Evolutionary conservation across 805 yeast species (phyloP).

Genomic region (Kodamaea kaohsiungensis): DNA sequence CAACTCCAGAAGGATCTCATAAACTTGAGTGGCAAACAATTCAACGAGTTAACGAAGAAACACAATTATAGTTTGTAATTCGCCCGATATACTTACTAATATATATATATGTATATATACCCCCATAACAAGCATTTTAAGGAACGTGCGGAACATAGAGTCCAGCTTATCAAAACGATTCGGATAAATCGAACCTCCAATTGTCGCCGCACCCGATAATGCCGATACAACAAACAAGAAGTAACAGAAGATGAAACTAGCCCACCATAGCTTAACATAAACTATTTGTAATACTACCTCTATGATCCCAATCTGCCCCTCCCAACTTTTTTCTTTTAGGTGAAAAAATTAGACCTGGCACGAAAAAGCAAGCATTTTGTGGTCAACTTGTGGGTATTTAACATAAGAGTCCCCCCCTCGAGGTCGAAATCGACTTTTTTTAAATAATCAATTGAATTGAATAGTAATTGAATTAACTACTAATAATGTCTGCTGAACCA

Average conservation of each 20-base stretch:
- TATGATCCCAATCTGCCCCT: not conserved
- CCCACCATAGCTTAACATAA: not conserved
- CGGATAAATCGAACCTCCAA: too few relatives aligned
- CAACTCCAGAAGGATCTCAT: too few relatives aligned
- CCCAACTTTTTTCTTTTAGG: not conserved
- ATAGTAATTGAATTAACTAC: not conserved
- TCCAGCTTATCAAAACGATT: too few relatives aligned
- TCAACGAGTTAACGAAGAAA: not conserved
- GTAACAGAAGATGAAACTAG: too few relatives aligned
- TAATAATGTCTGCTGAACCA: slow-evolving; percentile 24
- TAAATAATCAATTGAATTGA: slow-evolving; percentile 1
- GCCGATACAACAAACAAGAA: not conserved
- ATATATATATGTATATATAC: too few relatives aligned
- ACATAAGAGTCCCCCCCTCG: not conserved
- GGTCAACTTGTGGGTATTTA: not conserved
- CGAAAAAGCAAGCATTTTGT: slow-evolving; percentile 2
- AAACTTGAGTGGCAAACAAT: not conserved
- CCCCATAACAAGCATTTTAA: too few relatives aligned
- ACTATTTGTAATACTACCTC: not conserved
- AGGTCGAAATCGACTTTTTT: not conserved
- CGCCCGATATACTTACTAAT: not conserved
- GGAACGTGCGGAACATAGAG: not conserved
- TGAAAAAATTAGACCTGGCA: not conserved
- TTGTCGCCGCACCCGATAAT: not conserved
- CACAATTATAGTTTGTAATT: not conserved